Evolutionary conservation across 2,329 filamentous ascomycete genomes (phyloP).

Genomic region (Fusarium austroafricanum): DNA sequence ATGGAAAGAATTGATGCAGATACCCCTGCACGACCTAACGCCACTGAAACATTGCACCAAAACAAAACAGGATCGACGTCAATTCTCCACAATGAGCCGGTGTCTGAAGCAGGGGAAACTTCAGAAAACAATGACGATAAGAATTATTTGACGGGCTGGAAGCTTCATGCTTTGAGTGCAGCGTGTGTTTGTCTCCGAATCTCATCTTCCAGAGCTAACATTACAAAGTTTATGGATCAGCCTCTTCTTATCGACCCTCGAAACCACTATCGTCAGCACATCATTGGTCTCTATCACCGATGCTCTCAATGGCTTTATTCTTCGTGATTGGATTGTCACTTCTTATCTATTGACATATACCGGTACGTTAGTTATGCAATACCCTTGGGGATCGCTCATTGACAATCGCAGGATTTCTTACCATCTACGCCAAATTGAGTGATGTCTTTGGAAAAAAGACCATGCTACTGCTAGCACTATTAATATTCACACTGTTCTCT

Average conservation of each 20-base stretch:
- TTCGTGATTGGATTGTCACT: constrained; percentile 18
- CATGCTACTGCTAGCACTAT: neutral
- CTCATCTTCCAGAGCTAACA: rapidly evolving
- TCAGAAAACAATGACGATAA: neutral
- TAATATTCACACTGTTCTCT: constrained; percentile 10
- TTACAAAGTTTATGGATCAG: neutral
- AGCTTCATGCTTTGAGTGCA: neutral
- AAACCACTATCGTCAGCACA: constrained; percentile 12
- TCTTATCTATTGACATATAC: constrained; percentile 17
- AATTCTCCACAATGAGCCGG: neutral
- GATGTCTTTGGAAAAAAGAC: constrained; percentile 20
- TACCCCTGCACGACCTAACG: rapidly evolving
- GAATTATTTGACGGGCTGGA: constrained; percentile 3
- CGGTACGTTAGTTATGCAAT: rapidly evolving
- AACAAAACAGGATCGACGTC: neutral
- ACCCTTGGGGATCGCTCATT: rapidly evolving
- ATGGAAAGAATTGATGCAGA: neutral
- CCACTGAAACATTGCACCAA: neutral
- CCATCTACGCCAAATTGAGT: constrained; percentile 5
- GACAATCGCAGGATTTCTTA: neutral
- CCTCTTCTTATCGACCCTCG: constrained; percentile 9
- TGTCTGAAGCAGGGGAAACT: too few species aligned
- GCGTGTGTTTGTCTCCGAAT: neutral
- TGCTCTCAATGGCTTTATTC: constrained; percentile 8
- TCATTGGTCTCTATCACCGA: constrained; percentile 13